Conservation (phyloP, 768 basidiomycete genomes). For the Sistotremastrum niveocremeum region DNA sequence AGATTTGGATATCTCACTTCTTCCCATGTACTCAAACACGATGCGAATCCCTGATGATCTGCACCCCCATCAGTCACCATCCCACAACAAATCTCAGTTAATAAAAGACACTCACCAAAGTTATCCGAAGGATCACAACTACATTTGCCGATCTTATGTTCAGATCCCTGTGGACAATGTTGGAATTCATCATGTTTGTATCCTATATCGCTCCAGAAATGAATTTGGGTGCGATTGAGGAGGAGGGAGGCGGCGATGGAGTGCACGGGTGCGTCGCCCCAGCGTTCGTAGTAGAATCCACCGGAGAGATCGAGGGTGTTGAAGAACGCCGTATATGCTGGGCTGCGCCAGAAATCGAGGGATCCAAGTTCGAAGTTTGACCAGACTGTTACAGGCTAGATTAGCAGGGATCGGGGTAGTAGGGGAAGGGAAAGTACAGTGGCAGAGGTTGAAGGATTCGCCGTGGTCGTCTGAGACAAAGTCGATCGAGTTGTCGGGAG, state of each 20-base stretch:
- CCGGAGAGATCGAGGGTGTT: slow-evolving; percentile 21
- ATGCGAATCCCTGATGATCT: too few relatives aligned
- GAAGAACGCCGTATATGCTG: slow-evolving; percentile 23
- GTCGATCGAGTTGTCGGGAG: not conserved
- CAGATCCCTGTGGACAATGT: slow-evolving; percentile 50
- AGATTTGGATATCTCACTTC: too few relatives aligned
- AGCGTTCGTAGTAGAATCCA: slow-evolving; percentile 28
- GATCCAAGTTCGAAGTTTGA: slow-evolving; percentile 26
- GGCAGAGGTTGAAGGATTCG: slow-evolving; percentile 1
- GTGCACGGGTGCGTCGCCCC: slow-evolving; percentile 26
- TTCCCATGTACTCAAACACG: too few relatives aligned
- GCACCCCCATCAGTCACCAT: too few relatives aligned
- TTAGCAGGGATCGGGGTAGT: not conserved
- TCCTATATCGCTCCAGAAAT: slow-evolving; percentile 56
- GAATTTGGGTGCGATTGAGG: slow-evolving; percentile 24
- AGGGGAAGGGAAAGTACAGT: not conserved
- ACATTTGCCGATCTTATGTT: slow-evolving; percentile 48
- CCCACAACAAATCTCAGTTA: too few relatives aligned
- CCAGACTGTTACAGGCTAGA: slow-evolving; percentile 13
- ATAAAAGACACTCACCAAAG: slow-evolving; percentile 33
- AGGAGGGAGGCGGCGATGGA: slow-evolving; percentile 21
- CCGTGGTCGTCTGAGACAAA: not conserved
- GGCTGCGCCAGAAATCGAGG: slow-evolving; percentile 22
- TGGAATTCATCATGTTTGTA: slow-evolving; percentile 73
- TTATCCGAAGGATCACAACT: slow-evolving; percentile 58